Conservation (phyloP, 495 filamentous ascomycete genomes). For the Penicillium crystallinum region DNA sequence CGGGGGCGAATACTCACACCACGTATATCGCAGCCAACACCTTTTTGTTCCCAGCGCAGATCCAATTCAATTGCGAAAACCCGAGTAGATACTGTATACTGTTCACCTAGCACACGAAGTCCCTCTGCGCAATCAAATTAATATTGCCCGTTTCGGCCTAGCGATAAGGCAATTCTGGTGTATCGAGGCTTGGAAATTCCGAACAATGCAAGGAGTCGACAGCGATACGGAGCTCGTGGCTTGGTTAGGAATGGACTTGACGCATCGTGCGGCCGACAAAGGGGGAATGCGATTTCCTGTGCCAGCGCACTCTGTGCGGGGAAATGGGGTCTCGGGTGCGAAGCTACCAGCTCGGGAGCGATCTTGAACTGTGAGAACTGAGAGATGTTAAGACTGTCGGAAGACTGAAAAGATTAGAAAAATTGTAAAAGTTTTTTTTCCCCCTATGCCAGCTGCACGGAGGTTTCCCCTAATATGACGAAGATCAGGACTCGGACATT, state of each 20-base stretch:
- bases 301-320: conserved; percentile 19
- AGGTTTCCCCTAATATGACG: conserved; percentile 15
- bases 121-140: neutral
- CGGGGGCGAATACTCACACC: neutral
- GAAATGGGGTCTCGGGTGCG: conserved; percentile 6
- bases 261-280: conserved; percentile 30
- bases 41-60: neutral
- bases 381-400: neutral
- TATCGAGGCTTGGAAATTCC: neutral
- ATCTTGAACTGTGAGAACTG: neutral
- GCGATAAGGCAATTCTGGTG: neutral
- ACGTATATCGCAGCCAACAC: neutral
- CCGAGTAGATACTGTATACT: too few relatives aligned
- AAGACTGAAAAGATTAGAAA: too few relatives aligned
- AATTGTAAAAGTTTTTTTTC: too few relatives aligned
- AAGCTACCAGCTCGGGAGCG: neutral
- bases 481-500: neutral
- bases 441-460: conserved; percentile 2
- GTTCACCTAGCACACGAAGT: neutral
- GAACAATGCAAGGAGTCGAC: conserved; percentile 31
- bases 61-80: neutral
- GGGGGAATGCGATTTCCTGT: conserved; percentile 1
- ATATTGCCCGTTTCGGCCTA: conserved; percentile 4
- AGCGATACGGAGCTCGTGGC: conserved; percentile 19
- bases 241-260: conserved; percentile 17